Evolutionary conservation across 192 early-diverging fungal species (phyloP), one percentile per base, ranked within the genome.

Genomic region (Podila epigama): DNA sequence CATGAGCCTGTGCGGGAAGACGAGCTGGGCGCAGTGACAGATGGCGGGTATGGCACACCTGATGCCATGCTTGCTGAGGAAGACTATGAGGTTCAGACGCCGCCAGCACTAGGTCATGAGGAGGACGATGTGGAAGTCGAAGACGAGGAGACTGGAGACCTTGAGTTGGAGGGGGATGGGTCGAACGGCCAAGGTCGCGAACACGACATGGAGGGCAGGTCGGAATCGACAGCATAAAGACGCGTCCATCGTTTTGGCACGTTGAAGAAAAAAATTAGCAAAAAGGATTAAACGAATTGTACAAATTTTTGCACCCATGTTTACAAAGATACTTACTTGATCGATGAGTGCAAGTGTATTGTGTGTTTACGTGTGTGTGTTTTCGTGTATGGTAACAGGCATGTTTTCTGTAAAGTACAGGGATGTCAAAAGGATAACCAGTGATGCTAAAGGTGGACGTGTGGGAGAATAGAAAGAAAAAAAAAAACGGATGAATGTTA

Each of bases 11-110:
- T 73, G 22, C 37, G 56, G n/a, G 63, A 67, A 48, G 60, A 70
- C 54, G 55, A 56, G 16, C 31, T 70, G 41, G 58, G 63, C 10
- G 34, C 58, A 25, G 55, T 22, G n/a, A 15, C 51, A 13, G 41
- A 39, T 67, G 63, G 61, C 42, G 56, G 75, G 53, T 41, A 78
- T 69, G 63, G 73, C 60, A 58, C 84, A 69, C 66, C 70, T 61
- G 53, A 85, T 63, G 50, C 67, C 55, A 5, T 57, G 44, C 27
- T 63, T 53, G 57, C 54, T 44, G 58, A 64, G 58, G 59, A 79
- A 37, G 34, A 67, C 18, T 69, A 53, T 3, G 73, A 70, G 13
- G 62, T 77, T 13, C 73, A 77, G 27, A 63, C 72, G 27, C 66
- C 67, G n/a, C 64, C 54, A 32, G 63, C 22, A 3, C 51, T 53